These are phyloP conservation scores for Colletotrichum limetticola DNA, from an alignment of 2,329 filamentous ascomycete species.

Conservation along the genomic window DNA sequence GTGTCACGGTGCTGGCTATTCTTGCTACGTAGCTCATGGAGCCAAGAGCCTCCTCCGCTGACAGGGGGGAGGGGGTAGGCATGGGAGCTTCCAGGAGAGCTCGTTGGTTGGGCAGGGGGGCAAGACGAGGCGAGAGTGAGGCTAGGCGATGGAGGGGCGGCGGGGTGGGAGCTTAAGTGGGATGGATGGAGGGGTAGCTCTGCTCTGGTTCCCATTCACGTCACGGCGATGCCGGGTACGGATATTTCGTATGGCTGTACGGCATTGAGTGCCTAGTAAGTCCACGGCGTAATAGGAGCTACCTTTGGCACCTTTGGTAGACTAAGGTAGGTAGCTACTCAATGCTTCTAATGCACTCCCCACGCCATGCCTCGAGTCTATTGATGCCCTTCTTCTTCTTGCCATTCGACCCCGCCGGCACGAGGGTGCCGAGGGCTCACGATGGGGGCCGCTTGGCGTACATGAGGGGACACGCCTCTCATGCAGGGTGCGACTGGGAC, in stretches of 20 bases:
- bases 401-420: constrained; percentile 25
- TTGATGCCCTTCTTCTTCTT: not conserved
- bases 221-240: not conserved
- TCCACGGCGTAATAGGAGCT: not conserved
- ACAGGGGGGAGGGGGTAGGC: not conserved
- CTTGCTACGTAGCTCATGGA: constrained; percentile 5
- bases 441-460: constrained; percentile 29
- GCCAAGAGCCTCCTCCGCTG: constrained; percentile 17
- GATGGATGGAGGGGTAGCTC: constrained; percentile 32
- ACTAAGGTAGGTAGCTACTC: not conserved
- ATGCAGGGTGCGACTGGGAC: constrained; percentile 24
- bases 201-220: not conserved
- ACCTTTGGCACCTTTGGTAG: too few species aligned
- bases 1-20: not conserved
- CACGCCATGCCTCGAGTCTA: not conserved
- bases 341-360: not conserved
- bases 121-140: not conserved
- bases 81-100: not conserved
- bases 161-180: constrained; percentile 22
- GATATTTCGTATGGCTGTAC: not conserved
- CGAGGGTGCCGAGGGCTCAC: constrained; percentile 27
- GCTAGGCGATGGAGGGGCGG: not conserved
- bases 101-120: not conserved
- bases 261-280: not conserved
- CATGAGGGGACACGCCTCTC: not conserved